Evolutionary conservation across 768 basidiomycete species (phyloP).

Genomic region (Pleurotus cornucopiae): DNA sequence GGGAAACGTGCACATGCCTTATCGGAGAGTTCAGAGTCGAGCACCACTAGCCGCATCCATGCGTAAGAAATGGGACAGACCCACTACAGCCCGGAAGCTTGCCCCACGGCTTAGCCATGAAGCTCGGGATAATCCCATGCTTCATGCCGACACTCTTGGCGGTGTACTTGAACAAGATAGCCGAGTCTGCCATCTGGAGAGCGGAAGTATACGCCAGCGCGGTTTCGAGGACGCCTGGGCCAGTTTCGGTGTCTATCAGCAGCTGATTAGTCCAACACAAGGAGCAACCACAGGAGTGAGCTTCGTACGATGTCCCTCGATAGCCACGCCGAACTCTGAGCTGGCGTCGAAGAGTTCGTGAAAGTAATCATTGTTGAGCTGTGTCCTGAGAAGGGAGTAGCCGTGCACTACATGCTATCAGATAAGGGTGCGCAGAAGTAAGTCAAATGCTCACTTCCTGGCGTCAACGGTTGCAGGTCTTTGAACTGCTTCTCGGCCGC

Average conservation of each 20-base stretch:
- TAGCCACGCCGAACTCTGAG: conserved; percentile 63
- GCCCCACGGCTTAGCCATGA: conserved; percentile 98
- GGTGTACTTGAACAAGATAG: conserved; percentile 86
- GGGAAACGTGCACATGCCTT: conserved; percentile 90
- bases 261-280: background rate
- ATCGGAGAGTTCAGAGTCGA: background rate
- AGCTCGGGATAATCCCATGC: conserved; percentile 85
- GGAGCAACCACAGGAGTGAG: background rate
- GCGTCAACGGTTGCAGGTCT: conserved; percentile 74
- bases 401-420: conserved; percentile 74
- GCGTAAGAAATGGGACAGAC: conserved; percentile 32
- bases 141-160: conserved; percentile 92
- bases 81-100: conserved; percentile 96
- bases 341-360: conserved; percentile 80
- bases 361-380: conserved; percentile 88
- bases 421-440: background rate
- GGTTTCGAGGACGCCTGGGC: conserved; percentile 84
- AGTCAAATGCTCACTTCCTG: conserved; percentile 69
- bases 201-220: conserved; percentile 83
- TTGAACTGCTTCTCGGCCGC: conserved; percentile 75
- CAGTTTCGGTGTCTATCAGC: conserved; percentile 81
- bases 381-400: conserved; percentile 88
- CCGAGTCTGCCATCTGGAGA: conserved; percentile 84
- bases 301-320: conserved; percentile 82
- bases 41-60: background rate